A percentile compares a stretch with the other conserved stretches of the same genome.
Evolutionary conservation across 2,329 filamentous ascomycete genomes (phyloP).

Genomic region (Ophiosphaerella narmari): DNA sequence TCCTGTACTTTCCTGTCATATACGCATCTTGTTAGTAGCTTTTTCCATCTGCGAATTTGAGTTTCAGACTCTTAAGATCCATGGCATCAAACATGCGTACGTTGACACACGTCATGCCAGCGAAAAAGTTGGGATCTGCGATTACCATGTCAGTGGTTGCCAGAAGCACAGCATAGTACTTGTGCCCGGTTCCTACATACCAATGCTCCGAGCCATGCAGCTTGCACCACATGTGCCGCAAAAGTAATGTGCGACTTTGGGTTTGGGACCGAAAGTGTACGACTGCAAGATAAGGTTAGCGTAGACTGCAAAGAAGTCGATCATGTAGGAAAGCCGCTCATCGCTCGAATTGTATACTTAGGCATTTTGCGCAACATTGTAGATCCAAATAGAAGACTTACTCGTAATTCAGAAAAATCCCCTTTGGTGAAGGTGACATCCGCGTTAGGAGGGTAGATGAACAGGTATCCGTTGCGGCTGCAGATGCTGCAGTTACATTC

Average conservation of each 20-base stretch:
- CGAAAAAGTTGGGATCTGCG: conserved; percentile 19
- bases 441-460: conserved; percentile 43
- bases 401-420: conserved; percentile 21
- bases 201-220: conserved; percentile 22
- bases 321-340: no score
- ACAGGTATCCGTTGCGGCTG: conserved; percentile 56
- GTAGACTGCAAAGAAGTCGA: no score
- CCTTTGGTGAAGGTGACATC: conserved; percentile 26
- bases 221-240: conserved; percentile 35
- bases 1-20: not conserved
- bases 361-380: no score
- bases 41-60: conserved; percentile 29
- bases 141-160: not conserved
- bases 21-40: conserved; percentile 8
- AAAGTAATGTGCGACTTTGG: conserved; percentile 26
- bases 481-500: conserved; percentile 62
- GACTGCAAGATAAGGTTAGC: conserved; percentile 8
- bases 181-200: not conserved
- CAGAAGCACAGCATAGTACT: not conserved
- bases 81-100: conserved; percentile 32
- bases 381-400: conserved; percentile 2
- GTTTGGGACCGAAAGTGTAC: conserved; percentile 31
- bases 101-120: conserved; percentile 27
- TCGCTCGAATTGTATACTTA: no score
- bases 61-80: conserved; percentile 27